Conservation (phyloP, 768 basidiomycete genomes). For the Leccinum uliginosum region DNA sequence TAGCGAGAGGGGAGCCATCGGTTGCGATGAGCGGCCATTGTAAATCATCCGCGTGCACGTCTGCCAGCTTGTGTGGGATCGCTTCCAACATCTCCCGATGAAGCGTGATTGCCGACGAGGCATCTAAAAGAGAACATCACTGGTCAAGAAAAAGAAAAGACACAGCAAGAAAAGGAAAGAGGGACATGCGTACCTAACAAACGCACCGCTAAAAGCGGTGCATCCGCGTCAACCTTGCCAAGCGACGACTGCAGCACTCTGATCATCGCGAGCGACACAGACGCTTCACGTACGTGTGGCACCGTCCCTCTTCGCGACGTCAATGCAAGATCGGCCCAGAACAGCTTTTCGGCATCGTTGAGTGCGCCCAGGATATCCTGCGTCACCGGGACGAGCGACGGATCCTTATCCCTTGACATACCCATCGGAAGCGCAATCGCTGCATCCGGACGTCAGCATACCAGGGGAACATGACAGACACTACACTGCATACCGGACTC, state of each 20-base stretch:
- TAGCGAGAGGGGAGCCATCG: slow-evolving; percentile 40
- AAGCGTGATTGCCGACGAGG: slow-evolving; percentile 70
- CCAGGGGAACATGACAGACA: background rate
- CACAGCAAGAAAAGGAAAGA: background rate
- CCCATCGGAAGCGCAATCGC: slow-evolving; percentile 84
- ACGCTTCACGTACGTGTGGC: slow-evolving; percentile 68
- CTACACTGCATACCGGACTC: slow-evolving; percentile 71
- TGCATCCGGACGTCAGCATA: slow-evolving; percentile 30
- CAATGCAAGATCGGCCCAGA: slow-evolving; percentile 59
- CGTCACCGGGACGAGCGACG: slow-evolving; percentile 39
- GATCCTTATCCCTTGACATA: slow-evolving; percentile 46
- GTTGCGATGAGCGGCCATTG: slow-evolving; percentile 62
- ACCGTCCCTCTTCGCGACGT: slow-evolving; percentile 59
- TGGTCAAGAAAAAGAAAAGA: background rate
- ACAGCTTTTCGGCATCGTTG: slow-evolving; percentile 62
- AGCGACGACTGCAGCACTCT: slow-evolving; percentile 77
- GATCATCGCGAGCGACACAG: slow-evolving; percentile 65
- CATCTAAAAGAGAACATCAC: slow-evolving; percentile 43
- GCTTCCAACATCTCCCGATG: slow-evolving; percentile 84
- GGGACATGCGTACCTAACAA: slow-evolving; percentile 50
- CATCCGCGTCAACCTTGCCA: slow-evolving; percentile 50
- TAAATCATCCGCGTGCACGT: slow-evolving; percentile 53
- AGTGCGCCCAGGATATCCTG: slow-evolving; percentile 60
- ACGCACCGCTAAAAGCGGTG: slow-evolving; percentile 53
- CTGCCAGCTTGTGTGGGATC: slow-evolving; percentile 65